Conservation (phyloP, 768 basidiomycete species). For the Termitomyces sp. region DNA sequence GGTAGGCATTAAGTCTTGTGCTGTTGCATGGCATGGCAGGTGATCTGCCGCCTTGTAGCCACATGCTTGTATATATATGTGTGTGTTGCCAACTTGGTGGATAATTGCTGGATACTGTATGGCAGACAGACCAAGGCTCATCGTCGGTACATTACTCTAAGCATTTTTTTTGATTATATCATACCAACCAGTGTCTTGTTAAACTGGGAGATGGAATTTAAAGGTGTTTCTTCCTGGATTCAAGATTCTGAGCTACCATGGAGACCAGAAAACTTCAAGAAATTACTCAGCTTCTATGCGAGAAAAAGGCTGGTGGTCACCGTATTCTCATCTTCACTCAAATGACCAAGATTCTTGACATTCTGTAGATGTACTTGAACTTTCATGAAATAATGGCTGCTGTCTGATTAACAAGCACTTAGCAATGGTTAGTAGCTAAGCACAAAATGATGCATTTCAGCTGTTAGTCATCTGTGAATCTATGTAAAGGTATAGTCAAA, state of each 20-base stretch:
- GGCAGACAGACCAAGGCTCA: too few species aligned
- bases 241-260: constrained; percentile 85
- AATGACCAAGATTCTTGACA: constrained; percentile 92
- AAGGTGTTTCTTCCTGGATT: constrained; percentile 93
- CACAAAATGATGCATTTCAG: too few species aligned
- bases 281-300: constrained; percentile 70
- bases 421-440: too few species aligned
- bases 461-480: too few species aligned
- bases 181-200: constrained; percentile 90
- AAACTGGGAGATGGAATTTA: constrained; percentile 98
- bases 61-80: too few species aligned
- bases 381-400: constrained; percentile 53
- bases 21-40: too few species aligned
- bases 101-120: too few species aligned
- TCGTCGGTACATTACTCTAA: constrained; percentile 9
- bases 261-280: constrained; percentile 87
- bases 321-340: constrained; percentile 94
- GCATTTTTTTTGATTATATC: constrained; percentile 38
- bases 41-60: too few species aligned
- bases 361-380: constrained; percentile 89
- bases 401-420: too few species aligned
- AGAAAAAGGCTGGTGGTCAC: constrained; percentile 84
- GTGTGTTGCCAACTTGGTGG: too few species aligned
- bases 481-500: too few species aligned
- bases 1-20: too few species aligned